Percentiles rank a stretch among this genome's conserved stretches.
These are phyloP conservation scores for Gracilaria domingensis DNA, from an alignment of 23 red algal species.

Conservation along the genomic window DNA sequence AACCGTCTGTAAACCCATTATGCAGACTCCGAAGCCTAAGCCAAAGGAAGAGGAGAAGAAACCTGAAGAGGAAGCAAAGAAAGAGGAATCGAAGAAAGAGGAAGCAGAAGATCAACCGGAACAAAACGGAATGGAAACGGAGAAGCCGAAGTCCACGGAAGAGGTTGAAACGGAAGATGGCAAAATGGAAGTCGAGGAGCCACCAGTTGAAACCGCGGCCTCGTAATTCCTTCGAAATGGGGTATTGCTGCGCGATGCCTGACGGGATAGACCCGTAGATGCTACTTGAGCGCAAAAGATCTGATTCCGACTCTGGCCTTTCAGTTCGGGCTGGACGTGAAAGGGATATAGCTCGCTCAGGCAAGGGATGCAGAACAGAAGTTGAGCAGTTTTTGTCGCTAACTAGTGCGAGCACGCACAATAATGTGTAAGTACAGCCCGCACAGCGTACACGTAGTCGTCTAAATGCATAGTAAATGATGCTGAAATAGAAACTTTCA, in stretches of 20 bases:
- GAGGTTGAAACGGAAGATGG: neutral
- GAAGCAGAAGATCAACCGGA: neutral
- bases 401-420: neutral
- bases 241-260: neutral
- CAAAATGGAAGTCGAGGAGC: slow-evolving; percentile 38
- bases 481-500: neutral
- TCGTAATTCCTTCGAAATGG: neutral
- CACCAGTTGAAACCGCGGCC: neutral
- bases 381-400: slow-evolving; percentile 10
- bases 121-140: slow-evolving; percentile 15
- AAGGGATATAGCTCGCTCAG: neutral
- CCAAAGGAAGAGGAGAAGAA: slow-evolving; percentile 59
- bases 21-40: slow-evolving; percentile 60
- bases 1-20: slow-evolving; percentile 50
- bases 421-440: neutral
- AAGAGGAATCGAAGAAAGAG: neutral
- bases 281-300: neutral
- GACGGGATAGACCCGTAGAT: neutral
- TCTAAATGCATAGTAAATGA: neutral
- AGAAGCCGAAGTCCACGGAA: neutral
- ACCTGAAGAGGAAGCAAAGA: neutral
- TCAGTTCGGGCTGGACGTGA: neutral
- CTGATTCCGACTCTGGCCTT: neutral
- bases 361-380: neutral
- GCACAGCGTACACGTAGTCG: neutral